Conservation (phyloP, 2,329 filamentous ascomycete species). For the Trichophyton verrucosum region DNA sequence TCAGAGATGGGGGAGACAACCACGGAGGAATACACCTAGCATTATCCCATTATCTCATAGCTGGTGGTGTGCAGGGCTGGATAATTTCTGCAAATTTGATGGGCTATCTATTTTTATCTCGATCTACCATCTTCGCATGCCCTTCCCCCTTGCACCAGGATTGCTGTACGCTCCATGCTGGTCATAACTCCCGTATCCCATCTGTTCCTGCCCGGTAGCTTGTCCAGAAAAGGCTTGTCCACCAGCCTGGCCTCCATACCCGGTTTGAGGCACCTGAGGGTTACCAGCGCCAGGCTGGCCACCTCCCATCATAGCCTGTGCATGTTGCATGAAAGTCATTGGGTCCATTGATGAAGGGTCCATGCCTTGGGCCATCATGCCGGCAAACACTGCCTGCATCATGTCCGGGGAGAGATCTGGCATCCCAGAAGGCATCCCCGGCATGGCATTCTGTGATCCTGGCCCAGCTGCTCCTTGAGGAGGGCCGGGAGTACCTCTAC, state of each 20-base stretch:
- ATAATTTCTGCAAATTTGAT: not conserved
- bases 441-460: conserved; percentile 18
- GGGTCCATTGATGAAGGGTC: conserved; percentile 44
- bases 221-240: conserved; percentile 25
- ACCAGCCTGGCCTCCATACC: conserved; percentile 24
- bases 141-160: conserved; percentile 25
- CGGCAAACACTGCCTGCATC: conserved; percentile 47
- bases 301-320: conserved; percentile 38
- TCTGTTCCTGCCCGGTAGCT: conserved; percentile 29
- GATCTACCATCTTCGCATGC: conserved; percentile 27
- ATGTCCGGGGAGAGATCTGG: conserved; percentile 43
- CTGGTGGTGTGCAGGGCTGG: not conserved
- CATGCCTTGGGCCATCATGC: conserved; percentile 43
- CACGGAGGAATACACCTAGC: not conserved
- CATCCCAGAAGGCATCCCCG: conserved; percentile 39
- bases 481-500: conserved; percentile 7
- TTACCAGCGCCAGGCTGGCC: conserved; percentile 29
- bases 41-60: not conserved
- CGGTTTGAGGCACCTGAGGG: conserved; percentile 25
- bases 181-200: conserved; percentile 32
- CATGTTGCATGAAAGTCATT: conserved; percentile 42
- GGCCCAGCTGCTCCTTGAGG: conserved; percentile 10
- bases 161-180: conserved; percentile 29
- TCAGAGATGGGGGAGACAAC: not conserved
- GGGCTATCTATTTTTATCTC: not conserved